A percentile compares a stretch with the other conserved stretches of the same genome.
These are phyloP conservation scores for Leucocoprinus leucothites DNA, from an alignment of 768 basidiomycete genomes.

Conservation along the genomic window DNA sequence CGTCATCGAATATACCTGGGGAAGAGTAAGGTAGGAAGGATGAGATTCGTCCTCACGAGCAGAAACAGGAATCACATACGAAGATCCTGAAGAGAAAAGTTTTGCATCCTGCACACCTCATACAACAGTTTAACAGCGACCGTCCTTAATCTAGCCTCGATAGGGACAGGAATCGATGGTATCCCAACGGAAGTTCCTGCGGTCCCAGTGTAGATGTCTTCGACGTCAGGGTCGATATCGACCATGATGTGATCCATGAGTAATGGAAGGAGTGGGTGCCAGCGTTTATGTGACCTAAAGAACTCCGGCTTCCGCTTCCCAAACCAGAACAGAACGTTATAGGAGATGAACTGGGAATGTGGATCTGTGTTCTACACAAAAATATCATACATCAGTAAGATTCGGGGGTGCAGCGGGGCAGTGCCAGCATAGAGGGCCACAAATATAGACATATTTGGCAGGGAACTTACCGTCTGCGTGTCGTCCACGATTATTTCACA, in stretches of 20 bases:
- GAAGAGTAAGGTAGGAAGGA: background rate
- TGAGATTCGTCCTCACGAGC: background rate
- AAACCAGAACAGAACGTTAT: slow-evolving; percentile 71
- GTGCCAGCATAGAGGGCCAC: slow-evolving; percentile 9
- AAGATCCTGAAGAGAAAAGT: slow-evolving; percentile 73
- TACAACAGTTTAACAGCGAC: slow-evolving; percentile 78
- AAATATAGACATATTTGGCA: background rate
- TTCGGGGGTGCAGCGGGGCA: slow-evolving; percentile 9
- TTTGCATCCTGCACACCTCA: slow-evolving; percentile 91
- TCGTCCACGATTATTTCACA: slow-evolving; percentile 74
- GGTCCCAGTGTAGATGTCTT: slow-evolving; percentile 53
- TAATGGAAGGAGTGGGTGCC: slow-evolving; percentile 77
- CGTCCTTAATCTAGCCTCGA: slow-evolving; percentile 78
- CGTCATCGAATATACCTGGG: slow-evolving; percentile 74
- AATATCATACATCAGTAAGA: slow-evolving; percentile 4
- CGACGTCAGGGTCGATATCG: slow-evolving; percentile 76
- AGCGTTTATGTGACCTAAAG: slow-evolving; percentile 78
- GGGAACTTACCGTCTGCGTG: slow-evolving; percentile 53
- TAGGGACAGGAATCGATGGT: slow-evolving; percentile 56
- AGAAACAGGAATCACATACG: slow-evolving; percentile 42
- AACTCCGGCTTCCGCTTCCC: slow-evolving; percentile 69
- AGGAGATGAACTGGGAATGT: slow-evolving; percentile 76
- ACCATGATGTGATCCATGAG: slow-evolving; percentile 83
- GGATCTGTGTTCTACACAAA: slow-evolving; percentile 73
- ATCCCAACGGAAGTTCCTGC: slow-evolving; percentile 32